Percentiles rank a stretch among this genome's conserved stretches.
Conservation (phyloP, 805 yeast species). For the Maudiozyma turicensis region DNA sequence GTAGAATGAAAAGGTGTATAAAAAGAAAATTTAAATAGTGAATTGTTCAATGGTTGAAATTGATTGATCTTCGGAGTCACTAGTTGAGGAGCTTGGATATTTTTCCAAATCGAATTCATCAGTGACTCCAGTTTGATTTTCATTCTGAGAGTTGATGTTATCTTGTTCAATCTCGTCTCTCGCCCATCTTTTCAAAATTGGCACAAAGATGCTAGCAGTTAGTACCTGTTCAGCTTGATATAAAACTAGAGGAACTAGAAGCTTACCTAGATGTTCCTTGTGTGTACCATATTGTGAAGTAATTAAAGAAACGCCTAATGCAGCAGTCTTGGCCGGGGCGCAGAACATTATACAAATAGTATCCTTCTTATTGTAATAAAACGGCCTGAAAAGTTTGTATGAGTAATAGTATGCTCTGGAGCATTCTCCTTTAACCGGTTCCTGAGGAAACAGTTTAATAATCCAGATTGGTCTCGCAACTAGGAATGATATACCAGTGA, state of each 20-base stretch:
- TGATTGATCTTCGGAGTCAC: too few relatives aligned
- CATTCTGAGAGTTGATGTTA: constrained; percentile 6
- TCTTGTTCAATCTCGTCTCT: constrained; percentile 17
- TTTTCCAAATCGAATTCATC: background rate
- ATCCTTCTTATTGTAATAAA: constrained; percentile 60
- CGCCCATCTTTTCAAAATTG: constrained; percentile 60
- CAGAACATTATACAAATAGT: constrained; percentile 75
- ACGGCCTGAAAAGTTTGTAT: constrained; percentile 41
- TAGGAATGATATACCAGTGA: constrained; percentile 53
- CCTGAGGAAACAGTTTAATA: constrained; percentile 32
- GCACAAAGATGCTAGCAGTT: constrained; percentile 64
- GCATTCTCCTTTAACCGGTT: constrained; percentile 38
- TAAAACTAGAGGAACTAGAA: constrained; percentile 73
- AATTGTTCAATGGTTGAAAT: too few relatives aligned
- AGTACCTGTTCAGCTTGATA: constrained; percentile 84
- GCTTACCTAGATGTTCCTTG: constrained; percentile 52
- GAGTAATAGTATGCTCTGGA: constrained; percentile 37
- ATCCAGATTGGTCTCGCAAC: constrained; percentile 54
- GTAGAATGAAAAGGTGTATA: too few relatives aligned
- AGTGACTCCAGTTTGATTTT: constrained; percentile 2
- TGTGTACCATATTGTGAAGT: constrained; percentile 67
- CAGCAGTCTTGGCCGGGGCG: constrained; percentile 92
- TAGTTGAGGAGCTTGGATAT: background rate
- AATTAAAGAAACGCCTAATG: constrained; percentile 77
- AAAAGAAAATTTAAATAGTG: too few relatives aligned